These are phyloP conservation scores for Hymenoscyphus salicellus DNA, from an alignment of 2,329 filamentous ascomycete genomes.

Conservation along the genomic window DNA sequence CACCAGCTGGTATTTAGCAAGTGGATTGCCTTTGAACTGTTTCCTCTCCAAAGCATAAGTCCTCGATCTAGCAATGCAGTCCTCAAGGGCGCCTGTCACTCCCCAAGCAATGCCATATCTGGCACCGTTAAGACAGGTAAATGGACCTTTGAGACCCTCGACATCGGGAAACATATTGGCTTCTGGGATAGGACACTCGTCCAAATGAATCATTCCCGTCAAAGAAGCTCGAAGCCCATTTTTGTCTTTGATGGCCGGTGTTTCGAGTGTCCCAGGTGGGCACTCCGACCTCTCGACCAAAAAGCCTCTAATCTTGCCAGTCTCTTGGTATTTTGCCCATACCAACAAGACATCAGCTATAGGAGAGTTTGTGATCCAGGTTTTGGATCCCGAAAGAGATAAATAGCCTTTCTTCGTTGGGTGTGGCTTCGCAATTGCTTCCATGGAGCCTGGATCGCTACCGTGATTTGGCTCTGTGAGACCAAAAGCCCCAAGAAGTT, in stretches of 20 bases:
- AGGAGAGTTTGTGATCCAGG: conserved; percentile 93
- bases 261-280: conserved; percentile 84
- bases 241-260: conserved; percentile 91
- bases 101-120: conserved; percentile 92
- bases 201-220: conserved; percentile 97
- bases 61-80: conserved; percentile 77
- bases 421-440: conserved; percentile 79
- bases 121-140: conserved; percentile 90
- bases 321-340: conserved; percentile 90
- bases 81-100: conserved; percentile 89
- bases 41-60: conserved; percentile 88
- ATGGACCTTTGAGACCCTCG: conserved; percentile 83
- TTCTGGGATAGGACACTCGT: conserved; percentile 81
- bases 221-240: conserved; percentile 89
- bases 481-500: conserved; percentile 80
- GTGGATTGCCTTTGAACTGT: conserved; percentile 93
- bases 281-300: conserved; percentile 81
- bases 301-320: conserved; percentile 92
- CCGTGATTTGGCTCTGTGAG: conserved; percentile 92
- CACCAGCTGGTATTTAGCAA: conserved; percentile 93
- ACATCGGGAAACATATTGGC: conserved; percentile 93
- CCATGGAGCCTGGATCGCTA: conserved; percentile 88
- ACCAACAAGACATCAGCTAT: conserved; percentile 82
- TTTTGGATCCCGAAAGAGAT: conserved; percentile 77
- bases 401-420: conserved; percentile 80